phyloP scores from a whole-genome alignment of 2,329 filamentous ascomycete genomes.

The Alternaria triticimaculans region DNA sequence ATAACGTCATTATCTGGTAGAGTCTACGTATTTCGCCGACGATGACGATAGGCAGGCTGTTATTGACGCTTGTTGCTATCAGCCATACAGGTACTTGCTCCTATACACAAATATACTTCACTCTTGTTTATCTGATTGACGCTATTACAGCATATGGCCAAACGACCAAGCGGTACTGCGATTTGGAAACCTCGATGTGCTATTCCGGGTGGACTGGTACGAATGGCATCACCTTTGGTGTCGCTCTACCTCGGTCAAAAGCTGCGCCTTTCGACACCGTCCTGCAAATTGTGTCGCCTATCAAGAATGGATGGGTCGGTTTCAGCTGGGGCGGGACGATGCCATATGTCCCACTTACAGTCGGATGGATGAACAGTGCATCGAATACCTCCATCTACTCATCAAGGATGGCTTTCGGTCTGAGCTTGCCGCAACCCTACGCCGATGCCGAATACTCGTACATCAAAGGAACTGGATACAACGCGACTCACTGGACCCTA shows the following conservation, averaged over 20 bases:
- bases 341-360: constrained; percentile 56
- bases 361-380: constrained; percentile 55
- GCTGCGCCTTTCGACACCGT: constrained; percentile 51
- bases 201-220: constrained; percentile 53
- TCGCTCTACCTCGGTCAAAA: constrained; percentile 47
- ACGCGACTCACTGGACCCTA: constrained; percentile 42
- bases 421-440: constrained; percentile 38
- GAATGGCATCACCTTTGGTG: constrained; percentile 38
- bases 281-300: constrained; percentile 54
- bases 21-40: neutral
- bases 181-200: constrained; percentile 43
- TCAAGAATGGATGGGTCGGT: constrained; percentile 57
- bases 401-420: constrained; percentile 53
- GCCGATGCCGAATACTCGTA: constrained; percentile 36
- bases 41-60: constrained; percentile 20
- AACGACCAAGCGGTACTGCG: constrained; percentile 33
- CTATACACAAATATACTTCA: neutral
- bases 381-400: constrained; percentile 49
- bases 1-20: neutral
- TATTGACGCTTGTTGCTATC: constrained; percentile 12
- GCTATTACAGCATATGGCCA: constrained; percentile 20
- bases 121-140: neutral
- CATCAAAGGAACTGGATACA: constrained; percentile 41
- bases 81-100: constrained; percentile 18
- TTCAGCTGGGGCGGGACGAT: constrained; percentile 60